Evolutionary conservation across 2,329 filamentous ascomycete species (phyloP).

Genomic region (Ascochyta fabae): DNA sequence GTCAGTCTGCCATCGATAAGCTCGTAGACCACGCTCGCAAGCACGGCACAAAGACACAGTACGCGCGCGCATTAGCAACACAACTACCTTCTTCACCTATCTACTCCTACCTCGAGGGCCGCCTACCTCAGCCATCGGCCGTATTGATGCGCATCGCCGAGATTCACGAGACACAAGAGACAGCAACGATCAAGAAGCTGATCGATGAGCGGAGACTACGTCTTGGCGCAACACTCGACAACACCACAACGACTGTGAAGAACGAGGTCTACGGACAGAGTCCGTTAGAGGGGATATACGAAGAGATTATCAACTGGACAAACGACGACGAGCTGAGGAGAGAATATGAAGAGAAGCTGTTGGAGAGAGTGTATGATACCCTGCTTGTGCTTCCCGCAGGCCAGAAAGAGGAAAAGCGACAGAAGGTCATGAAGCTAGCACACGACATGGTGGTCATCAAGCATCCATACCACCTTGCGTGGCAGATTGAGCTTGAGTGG

Average conservation of each 20-base stretch:
- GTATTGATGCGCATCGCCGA: slow-evolving; percentile 85
- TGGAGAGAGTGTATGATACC: slow-evolving; percentile 80
- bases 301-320: slow-evolving; percentile 87
- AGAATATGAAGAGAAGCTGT: slow-evolving; percentile 86
- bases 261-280: slow-evolving; percentile 80
- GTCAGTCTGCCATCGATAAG: slow-evolving; percentile 74
- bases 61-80: slow-evolving; percentile 76
- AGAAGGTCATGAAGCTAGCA: slow-evolving; percentile 76
- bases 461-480: slow-evolving; percentile 86
- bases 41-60: slow-evolving; percentile 74
- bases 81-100: slow-evolving; percentile 81
- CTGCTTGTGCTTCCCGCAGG: slow-evolving; percentile 72
- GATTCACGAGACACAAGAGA: slow-evolving; percentile 84
- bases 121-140: slow-evolving; percentile 77
- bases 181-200: slow-evolving; percentile 84
- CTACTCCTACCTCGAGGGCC: slow-evolving; percentile 82
- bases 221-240: slow-evolving; percentile 80
- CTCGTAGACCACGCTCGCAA: slow-evolving; percentile 76
- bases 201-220: slow-evolving; percentile 89
- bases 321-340: slow-evolving; percentile 83
- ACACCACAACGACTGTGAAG: slow-evolving; percentile 87
- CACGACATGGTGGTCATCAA: slow-evolving; percentile 96
- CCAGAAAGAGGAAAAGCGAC: slow-evolving; percentile 73
- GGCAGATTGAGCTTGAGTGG: slow-evolving; percentile 92
- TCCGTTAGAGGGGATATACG: slow-evolving; percentile 80